Evolutionary conservation across 306 rosid genomes (phyloP), one percentile per base, ranked within the genome.

Genomic region (Quercus suber): DNA sequence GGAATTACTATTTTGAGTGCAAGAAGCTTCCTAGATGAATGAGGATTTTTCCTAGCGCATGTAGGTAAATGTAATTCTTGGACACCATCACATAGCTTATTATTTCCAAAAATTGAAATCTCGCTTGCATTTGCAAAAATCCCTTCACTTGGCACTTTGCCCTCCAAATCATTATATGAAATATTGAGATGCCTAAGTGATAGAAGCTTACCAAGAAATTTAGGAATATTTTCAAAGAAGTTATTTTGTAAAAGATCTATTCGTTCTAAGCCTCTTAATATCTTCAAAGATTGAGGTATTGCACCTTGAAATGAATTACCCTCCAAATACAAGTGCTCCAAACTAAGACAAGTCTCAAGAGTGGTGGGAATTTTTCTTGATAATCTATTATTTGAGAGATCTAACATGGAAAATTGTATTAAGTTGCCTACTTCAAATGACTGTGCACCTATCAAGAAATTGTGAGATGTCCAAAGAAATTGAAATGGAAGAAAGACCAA

Each of bases 271-370:
- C 84, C 88, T 87, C 83, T 82, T 76, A 84, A 73, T 23, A 37
- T 23, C 14, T 74, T 12, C 8, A 84, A 17, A 84, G 74, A 61
- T 45, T 56, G 78, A 77, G 88, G 86, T 56, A 87, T 82, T 63
- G 31, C 68, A 30, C 90, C 88, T 67, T 77, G 57, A 18, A 87
- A 80, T 57, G 70, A 59, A 70, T 87, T 87, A 3, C 82, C 88
- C 59, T 82, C 81, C 83, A 87, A 57, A 68, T 74, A 57, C 18
- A 84, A 33, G 55, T 9, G 9, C 25, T 76, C 81, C 58, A 87
- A 84, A 76, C 85, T 80, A 73, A 5, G n/a, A n/a, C 86, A 80
- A 3, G 68, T 59, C 0, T 88, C 90, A 15, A 87, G 31, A 12
- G 83, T 41, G 21, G 82, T 82, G 17, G 90, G 90, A 49, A 87